Evolutionary conservation across 257 asterid genomes (phyloP).

Genomic region (Penstemon barbatus): DNA sequence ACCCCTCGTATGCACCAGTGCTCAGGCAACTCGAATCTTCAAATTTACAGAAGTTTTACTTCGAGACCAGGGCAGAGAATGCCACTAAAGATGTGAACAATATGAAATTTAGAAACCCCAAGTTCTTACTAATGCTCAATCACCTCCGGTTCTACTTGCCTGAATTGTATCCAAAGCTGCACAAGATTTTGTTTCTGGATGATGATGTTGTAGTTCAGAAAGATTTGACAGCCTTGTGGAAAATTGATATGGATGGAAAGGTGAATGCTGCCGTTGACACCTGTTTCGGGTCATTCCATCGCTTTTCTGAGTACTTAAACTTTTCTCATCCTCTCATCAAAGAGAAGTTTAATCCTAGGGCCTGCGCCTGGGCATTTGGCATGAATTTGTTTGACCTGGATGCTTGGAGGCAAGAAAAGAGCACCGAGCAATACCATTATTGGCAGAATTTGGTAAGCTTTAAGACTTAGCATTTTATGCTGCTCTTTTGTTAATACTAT

Average conservation of each 20-base stretch:
- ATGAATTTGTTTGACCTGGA: conserved; percentile 93
- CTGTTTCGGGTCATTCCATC: conserved; percentile 91
- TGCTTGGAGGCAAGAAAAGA: conserved; percentile 81
- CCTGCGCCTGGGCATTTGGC: conserved; percentile 99
- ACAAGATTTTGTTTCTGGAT: conserved; percentile 77
- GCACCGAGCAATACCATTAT: conserved; percentile 80
- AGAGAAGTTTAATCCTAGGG: conserved; percentile 78
- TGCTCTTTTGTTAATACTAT: background rate
- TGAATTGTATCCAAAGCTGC: conserved; percentile 81
- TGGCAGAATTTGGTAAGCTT: conserved; percentile 81
- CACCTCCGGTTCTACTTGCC: conserved; percentile 94
- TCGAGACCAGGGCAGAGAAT: conserved; percentile 77
- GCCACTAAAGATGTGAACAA: conserved; percentile 66
- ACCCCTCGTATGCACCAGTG: conserved; percentile 77
- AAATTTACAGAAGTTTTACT: conserved; percentile 63
- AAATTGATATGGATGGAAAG: conserved; percentile 80
- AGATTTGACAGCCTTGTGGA: conserved; percentile 90
- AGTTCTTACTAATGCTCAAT: conserved; percentile 75
- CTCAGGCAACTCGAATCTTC: conserved; percentile 64
- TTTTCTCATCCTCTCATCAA: conserved; percentile 78
- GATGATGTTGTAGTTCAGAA: conserved; percentile 97
- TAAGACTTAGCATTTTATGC: background rate
- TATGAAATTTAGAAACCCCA: conserved; percentile 78
- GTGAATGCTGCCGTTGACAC: conserved; percentile 89
- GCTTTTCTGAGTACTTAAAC: conserved; percentile 75